phyloP scores from a whole-genome alignment of 148 eudicot species.

The Dysphania ambrosioides region DNA sequence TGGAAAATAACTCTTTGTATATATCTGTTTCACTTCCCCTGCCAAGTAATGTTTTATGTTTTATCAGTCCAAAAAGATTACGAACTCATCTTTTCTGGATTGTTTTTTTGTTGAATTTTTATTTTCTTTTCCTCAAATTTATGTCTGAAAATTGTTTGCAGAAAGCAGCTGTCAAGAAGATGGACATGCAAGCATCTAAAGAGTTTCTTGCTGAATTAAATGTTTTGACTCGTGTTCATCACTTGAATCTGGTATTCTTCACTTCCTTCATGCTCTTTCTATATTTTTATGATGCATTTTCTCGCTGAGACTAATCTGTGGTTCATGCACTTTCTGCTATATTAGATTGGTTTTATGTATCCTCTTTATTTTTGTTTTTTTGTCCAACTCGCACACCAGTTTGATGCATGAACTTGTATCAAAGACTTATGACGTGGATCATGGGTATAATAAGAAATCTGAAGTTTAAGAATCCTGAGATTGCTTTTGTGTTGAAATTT shows the following conservation, averaged over 20 bases:
- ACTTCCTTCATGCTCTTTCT: conserved; percentile 8
- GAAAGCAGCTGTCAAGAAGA: conserved; percentile 50
- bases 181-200: conserved; percentile 51
- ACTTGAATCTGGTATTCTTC: conserved; percentile 42
- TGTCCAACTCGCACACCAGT: background rate
- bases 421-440: background rate
- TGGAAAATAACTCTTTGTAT: too few relatives aligned
- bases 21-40: background rate
- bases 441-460: too few relatives aligned
- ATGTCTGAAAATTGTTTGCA: conserved; percentile 11
- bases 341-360: background rate
- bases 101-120: background rate
- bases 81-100: background rate
- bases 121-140: background rate
- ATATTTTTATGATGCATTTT: conserved; percentile 5
- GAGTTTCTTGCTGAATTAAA: conserved; percentile 46
- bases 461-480: too few relatives aligned
- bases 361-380: background rate
- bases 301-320: background rate
- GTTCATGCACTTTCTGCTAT: background rate
- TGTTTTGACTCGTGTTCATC: conserved; percentile 49
- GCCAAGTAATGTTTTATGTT: background rate
- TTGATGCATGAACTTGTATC: background rate
- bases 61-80: background rate
- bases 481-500: too few relatives aligned